phyloP scores from a whole-genome alignment of 176 grass and related monocot species.

The Carex pumila region DNA sequence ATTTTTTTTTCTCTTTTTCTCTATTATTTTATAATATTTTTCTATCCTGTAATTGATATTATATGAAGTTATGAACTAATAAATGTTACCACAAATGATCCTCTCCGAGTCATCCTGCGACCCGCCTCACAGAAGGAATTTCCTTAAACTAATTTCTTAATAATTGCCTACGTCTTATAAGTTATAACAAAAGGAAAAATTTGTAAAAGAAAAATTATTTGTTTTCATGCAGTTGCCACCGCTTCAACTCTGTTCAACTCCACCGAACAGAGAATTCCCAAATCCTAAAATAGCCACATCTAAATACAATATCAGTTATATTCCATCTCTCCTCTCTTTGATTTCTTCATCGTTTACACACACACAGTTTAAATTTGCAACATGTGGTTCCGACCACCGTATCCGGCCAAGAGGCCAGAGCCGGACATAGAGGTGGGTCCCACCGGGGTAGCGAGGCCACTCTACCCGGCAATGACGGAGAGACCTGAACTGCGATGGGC shows the following conservation, averaged over 20 bases:
- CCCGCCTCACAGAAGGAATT: too few relatives aligned
- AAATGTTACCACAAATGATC: too few relatives aligned
- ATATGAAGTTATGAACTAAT: too few relatives aligned
- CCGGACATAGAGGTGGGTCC: neutral
- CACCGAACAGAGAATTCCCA: neutral
- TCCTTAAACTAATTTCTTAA: too few relatives aligned
- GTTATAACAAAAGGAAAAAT: too few relatives aligned
- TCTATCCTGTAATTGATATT: too few relatives aligned
- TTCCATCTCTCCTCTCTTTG: neutral
- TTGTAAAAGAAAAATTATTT: too few relatives aligned
- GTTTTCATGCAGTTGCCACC: neutral
- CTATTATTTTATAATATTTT: too few relatives aligned
- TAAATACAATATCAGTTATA: neutral
- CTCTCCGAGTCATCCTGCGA: too few relatives aligned
- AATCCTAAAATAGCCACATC: neutral
- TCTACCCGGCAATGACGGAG: constrained; percentile 84
- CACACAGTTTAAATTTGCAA: neutral
- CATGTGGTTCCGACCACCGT: constrained; percentile 70
- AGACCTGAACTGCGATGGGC: constrained; percentile 66
- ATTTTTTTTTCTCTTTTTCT: too few relatives aligned
- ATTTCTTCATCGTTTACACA: too few relatives aligned
- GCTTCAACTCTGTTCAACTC: neutral
- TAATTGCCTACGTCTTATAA: too few relatives aligned
- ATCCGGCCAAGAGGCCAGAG: constrained; percentile 31
- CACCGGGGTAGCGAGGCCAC: constrained; percentile 1